A percentile compares a stretch with the other conserved stretches of the same genome.
Conservation (phyloP, 805 yeast species). For the Tetrapisispora phaffii region DNA sequence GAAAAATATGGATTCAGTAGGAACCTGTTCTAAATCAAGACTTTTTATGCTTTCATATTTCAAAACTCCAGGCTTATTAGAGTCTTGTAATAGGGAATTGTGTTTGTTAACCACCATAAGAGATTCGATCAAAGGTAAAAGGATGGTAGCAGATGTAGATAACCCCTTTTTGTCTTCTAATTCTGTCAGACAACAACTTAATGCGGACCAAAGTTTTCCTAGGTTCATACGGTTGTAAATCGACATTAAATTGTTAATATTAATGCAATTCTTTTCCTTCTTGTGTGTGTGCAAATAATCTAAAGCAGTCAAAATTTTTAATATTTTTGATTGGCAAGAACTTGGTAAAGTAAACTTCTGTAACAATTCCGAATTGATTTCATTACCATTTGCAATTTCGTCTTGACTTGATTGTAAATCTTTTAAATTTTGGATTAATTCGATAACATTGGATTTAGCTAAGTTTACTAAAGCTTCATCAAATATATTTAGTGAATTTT, state of each 20-base stretch:
- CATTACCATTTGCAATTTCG: constrained; percentile 32
- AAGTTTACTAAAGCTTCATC: constrained; percentile 55
- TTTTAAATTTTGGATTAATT: constrained; percentile 46
- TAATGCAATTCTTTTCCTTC: constrained; percentile 16
- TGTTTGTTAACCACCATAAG: constrained; percentile 95
- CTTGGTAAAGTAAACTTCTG: constrained; percentile 65
- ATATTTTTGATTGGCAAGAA: constrained; percentile 81
- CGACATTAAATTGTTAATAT: constrained; percentile 40
- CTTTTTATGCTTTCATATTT: constrained; percentile 51
- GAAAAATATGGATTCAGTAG: constrained; percentile 69
- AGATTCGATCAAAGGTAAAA: constrained; percentile 81
- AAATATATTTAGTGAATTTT: constrained; percentile 53
- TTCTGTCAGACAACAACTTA: constrained; percentile 59
- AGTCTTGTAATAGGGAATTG: constrained; percentile 39
- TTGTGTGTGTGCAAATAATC: constrained; percentile 61
- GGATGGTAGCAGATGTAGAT: constrained; percentile 62
- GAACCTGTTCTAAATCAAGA: constrained; percentile 61
- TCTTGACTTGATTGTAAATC: constrained; percentile 38
- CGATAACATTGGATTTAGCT: constrained; percentile 51
- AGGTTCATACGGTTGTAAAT: constrained; percentile 61
- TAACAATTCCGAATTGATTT: constrained; percentile 45
- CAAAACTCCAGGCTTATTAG: constrained; percentile 37
- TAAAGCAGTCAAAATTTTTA: constrained; percentile 76
- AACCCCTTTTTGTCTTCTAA: constrained; percentile 50
- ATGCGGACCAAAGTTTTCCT: constrained; percentile 76